Evolutionary conservation across 768 basidiomycete genomes (phyloP).

Genomic region (Tephrocybe sp.): DNA sequence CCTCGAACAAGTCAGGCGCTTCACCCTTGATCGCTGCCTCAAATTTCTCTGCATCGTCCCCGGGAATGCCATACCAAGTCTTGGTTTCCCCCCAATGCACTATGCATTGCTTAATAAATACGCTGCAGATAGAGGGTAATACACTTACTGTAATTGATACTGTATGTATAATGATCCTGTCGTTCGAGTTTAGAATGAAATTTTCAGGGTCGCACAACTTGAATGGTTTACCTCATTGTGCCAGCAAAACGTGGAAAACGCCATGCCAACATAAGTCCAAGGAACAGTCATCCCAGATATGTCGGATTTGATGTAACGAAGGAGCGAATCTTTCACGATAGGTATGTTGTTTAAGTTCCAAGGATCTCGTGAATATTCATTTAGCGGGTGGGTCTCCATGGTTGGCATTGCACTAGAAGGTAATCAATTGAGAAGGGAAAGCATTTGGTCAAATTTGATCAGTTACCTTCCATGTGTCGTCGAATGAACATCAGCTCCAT

Average conservation of each 20-base stretch:
- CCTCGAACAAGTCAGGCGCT: constrained; percentile 97
- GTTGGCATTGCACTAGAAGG: constrained; percentile 87
- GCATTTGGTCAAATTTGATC: constrained; percentile 4
- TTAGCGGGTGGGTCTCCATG: constrained; percentile 86
- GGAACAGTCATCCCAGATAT: constrained; percentile 99
- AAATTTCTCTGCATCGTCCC: constrained; percentile 92
- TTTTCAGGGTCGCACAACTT: background rate
- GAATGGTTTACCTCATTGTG: constrained; percentile 80
- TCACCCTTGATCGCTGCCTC: constrained; percentile 93
- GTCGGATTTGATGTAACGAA: constrained; percentile 97
- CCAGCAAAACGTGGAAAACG: constrained; percentile 99
- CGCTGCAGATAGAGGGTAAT: constrained; percentile 10
- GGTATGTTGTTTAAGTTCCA: constrained; percentile 99
- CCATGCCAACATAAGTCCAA: constrained; percentile 99
- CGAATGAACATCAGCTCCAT: constrained; percentile 98
- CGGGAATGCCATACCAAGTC: constrained; percentile 99
- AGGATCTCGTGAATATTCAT: constrained; percentile 83
- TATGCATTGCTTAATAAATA: constrained; percentile 29
- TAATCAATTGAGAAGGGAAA: constrained; percentile 4
- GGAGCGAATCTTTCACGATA: constrained; percentile 85
- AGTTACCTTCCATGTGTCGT: constrained; percentile 92
- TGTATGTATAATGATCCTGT: constrained; percentile 97
- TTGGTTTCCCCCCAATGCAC: constrained; percentile 99
- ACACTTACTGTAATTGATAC: constrained; percentile 86
- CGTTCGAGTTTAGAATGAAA: background rate